Conservation (phyloP, 129 eudicot genomes). For the Flaveria trinervia region DNA sequence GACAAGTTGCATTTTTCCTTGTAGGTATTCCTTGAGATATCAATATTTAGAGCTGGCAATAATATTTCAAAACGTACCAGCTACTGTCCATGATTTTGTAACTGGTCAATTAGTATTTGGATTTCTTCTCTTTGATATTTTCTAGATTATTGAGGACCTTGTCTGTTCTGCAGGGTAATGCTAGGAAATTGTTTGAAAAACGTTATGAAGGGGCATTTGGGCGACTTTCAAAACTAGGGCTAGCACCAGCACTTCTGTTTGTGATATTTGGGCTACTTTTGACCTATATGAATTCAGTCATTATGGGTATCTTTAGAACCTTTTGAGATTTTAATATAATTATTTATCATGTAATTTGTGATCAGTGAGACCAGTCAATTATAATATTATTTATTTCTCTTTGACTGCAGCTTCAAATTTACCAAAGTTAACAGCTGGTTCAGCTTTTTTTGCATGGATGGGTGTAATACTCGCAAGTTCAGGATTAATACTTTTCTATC, state of each 20-base stretch:
- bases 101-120: neutral
- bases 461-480: constrained; percentile 71
- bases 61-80: constrained; percentile 3
- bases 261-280: constrained; percentile 69
- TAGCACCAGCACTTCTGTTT: constrained; percentile 89
- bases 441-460: constrained; percentile 88
- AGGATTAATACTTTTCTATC: constrained; percentile 76
- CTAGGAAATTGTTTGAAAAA: constrained; percentile 73
- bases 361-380: neutral
- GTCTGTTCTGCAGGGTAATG: constrained; percentile 74
- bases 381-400: constrained; percentile 18
- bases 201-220: constrained; percentile 77
- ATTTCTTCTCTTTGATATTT: neutral
- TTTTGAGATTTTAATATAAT: constrained; percentile 8
- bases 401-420: constrained; percentile 61
- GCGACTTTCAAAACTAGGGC: constrained; percentile 79
- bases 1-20: constrained; percentile 99
- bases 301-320: constrained; percentile 55
- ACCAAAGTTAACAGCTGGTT: constrained; percentile 81
- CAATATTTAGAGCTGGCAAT: constrained; percentile 1
- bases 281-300: constrained; percentile 75
- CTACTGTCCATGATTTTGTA: neutral
- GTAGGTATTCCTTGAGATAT: constrained; percentile 67
- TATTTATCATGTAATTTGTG: constrained; percentile 17
- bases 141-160: neutral